Evolutionary conservation across 106 monocot genomes (phyloP), one percentile per base, ranked within the genome.

Genomic region (Dendrobium catenatum): DNA sequence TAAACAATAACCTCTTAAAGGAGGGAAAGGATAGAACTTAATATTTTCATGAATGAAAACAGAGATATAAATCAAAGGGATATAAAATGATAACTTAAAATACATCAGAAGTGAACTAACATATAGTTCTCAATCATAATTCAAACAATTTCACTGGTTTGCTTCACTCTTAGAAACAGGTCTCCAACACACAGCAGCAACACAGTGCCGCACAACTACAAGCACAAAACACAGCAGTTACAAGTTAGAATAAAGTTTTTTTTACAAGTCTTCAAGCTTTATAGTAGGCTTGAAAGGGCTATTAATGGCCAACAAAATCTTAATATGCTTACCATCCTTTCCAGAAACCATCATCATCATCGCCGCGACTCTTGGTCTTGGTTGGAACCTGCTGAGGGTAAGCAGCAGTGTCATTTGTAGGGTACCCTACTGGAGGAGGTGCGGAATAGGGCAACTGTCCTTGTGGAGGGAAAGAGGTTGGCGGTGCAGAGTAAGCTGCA

Each of bases 131-230:
- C 37, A 37, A 37, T 37, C 6, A 47, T 9, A 51, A 16, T 13
- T 9, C 51, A 51, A 15, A 51, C 51, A 51, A 46, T 51, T 2
- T 51, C 51, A 51, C 51, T 11, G 51, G 2, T 51, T 15, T n/a
- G 22, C 64, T 22, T 1, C 26, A 6, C 26, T 72, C 22, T 33
- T 13, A 27, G 70, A 27, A 72, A 15, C 31, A 72, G 33, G 72
- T 72, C 72, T 31, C 72, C 29, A 72, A 33, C 72, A 72, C 72
- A 13, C 72, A 72, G 72, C 72, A 72, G 37, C 72, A 72, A 72
- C 72, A 72, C 31, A 72, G 72, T 5, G 72, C 72, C 17, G 72
- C 72, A 72, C 31, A 27, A 9, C 72, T 72, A 37, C 72, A 72
- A 1, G 0, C 2, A 72, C 51, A 51, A 13, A 13, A 51, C 2